A percentile compares a stretch with the other conserved stretches of the same genome.
These are phyloP conservation scores for Alternaria brassicae DNA, from an alignment of 2,329 filamentous ascomycete genomes.

Conservation along the genomic window DNA sequence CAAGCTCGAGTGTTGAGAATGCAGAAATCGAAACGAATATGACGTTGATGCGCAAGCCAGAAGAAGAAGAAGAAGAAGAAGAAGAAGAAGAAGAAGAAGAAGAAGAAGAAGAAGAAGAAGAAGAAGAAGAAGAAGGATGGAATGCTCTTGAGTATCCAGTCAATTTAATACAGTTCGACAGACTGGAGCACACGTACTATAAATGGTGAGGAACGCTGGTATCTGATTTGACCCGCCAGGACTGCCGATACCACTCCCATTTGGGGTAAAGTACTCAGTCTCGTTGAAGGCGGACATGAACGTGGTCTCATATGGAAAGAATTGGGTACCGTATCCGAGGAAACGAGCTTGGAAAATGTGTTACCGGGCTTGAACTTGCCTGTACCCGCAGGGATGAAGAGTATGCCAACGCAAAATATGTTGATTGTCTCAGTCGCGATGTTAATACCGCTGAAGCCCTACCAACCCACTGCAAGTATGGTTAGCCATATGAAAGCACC, in stretches of 20 bases:
- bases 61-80: constrained; percentile 26
- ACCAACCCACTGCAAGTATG: constrained; percentile 21
- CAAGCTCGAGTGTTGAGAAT: constrained; percentile 24
- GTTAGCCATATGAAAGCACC: neutral
- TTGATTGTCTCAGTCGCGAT: constrained; percentile 18
- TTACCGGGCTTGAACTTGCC: constrained; percentile 25
- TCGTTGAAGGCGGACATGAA: constrained; percentile 23
- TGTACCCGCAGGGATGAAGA: constrained; percentile 21
- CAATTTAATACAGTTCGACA: neutral
- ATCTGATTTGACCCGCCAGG: constrained; percentile 20
- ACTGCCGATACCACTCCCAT: constrained; percentile 23
- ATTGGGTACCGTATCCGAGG: constrained; percentile 24
- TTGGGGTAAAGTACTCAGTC: constrained; percentile 25
- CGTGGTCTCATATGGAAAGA: constrained; percentile 23
- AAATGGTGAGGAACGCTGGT: constrained; percentile 18
- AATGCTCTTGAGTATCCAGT: constrained; percentile 11
- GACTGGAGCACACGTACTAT: constrained; percentile 6
- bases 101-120: constrained; percentile 24
- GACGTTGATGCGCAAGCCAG: constrained; percentile 21
- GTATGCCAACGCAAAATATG: constrained; percentile 24
- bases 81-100: constrained; percentile 26
- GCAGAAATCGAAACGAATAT: constrained; percentile 26
- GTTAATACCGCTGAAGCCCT: constrained; percentile 19
- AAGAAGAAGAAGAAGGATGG: constrained; percentile 27
- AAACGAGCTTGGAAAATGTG: constrained; percentile 30